Conservation (phyloP, 805 yeast species). For the Wilhelminamyces savonicus region DNA sequence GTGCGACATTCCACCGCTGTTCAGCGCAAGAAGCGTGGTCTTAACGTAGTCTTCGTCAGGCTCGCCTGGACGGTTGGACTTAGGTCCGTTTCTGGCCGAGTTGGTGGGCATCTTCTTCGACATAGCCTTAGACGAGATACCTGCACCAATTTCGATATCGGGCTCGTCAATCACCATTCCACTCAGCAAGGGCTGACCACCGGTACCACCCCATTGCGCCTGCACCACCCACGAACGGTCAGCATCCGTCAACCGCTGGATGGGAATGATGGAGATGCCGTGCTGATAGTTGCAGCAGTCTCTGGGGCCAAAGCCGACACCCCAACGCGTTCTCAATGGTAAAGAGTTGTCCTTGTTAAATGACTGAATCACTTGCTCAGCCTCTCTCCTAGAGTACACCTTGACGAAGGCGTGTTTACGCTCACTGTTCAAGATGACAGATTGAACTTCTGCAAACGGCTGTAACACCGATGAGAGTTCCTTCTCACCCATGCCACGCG, state of each 20-base stretch:
- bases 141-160: slow-evolving; percentile 93
- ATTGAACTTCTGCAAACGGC: slow-evolving; percentile 89
- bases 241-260: slow-evolving; percentile 86
- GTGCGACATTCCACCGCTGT: slow-evolving; percentile 16
- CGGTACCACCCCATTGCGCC: slow-evolving; percentile 98
- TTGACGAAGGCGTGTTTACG: slow-evolving; percentile 96
- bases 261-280: slow-evolving; percentile 83
- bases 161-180: slow-evolving; percentile 94
- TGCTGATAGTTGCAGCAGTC: slow-evolving; percentile 94
- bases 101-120: slow-evolving; percentile 91
- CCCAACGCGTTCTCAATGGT: slow-evolving; percentile 89
- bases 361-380: slow-evolving; percentile 70
- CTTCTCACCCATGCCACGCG: slow-evolving; percentile 70
- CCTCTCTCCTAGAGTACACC: slow-evolving; percentile 86
- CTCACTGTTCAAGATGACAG: slow-evolving; percentile 78
- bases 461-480: slow-evolving; percentile 64
- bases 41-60: slow-evolving; percentile 37
- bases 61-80: slow-evolving; percentile 63
- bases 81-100: slow-evolving; percentile 78
- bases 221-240: slow-evolving; percentile 82
- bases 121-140: slow-evolving; percentile 87
- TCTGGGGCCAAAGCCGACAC: slow-evolving; percentile 98
- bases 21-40: slow-evolving; percentile 18
- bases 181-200: slow-evolving; percentile 71
- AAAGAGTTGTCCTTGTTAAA: slow-evolving; percentile 63